A percentile compares a stretch with the other conserved stretches of the same genome.
phyloP scores from a whole-genome alignment of 768 basidiomycete species.

The Trametes sanguinea region DNA sequence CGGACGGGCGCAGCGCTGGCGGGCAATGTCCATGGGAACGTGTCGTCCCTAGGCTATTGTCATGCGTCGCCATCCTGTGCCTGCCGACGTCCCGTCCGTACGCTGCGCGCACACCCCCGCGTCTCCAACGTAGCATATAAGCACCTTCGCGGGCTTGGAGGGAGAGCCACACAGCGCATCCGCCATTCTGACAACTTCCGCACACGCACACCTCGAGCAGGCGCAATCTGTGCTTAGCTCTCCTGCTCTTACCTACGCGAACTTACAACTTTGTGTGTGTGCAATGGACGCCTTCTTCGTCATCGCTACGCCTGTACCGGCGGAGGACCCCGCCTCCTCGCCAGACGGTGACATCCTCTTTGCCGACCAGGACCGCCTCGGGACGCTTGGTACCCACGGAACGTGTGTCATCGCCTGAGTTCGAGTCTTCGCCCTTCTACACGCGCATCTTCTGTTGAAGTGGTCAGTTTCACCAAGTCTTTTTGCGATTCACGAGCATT shows the following conservation, averaged over 20 bases:
- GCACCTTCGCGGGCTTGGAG: neutral
- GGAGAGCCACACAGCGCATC: conserved; percentile 8
- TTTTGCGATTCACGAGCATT: neutral
- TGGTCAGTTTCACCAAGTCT: neutral
- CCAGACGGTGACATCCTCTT: conserved; percentile 20
- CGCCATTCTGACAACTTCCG: conserved; percentile 9
- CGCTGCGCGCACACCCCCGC: too few relatives aligned
- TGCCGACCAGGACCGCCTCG: conserved; percentile 19
- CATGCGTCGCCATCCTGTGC: conserved; percentile 16
- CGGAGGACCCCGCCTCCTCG: conserved; percentile 12
- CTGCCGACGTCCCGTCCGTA: neutral
- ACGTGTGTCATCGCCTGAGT: conserved; percentile 20
- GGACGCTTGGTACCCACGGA: conserved; percentile 4
- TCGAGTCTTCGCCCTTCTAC: neutral
- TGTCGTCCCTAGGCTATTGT: conserved; percentile 13
- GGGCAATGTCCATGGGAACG: conserved; percentile 18
- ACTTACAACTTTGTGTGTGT: neutral
- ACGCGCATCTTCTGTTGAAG: neutral
- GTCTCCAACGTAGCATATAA: conserved; percentile 4
- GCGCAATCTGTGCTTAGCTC: neutral
- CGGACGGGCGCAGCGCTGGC: conserved; percentile 5
- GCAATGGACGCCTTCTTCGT: conserved; percentile 28
- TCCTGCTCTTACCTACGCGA: neutral
- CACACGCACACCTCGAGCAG: conserved; percentile 2
- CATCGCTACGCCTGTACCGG: conserved; percentile 24